Evolutionary conservation across 2,329 filamentous ascomycete genomes (phyloP), one percentile per base, ranked within the genome.

Genomic region (Phoma sp.): DNA sequence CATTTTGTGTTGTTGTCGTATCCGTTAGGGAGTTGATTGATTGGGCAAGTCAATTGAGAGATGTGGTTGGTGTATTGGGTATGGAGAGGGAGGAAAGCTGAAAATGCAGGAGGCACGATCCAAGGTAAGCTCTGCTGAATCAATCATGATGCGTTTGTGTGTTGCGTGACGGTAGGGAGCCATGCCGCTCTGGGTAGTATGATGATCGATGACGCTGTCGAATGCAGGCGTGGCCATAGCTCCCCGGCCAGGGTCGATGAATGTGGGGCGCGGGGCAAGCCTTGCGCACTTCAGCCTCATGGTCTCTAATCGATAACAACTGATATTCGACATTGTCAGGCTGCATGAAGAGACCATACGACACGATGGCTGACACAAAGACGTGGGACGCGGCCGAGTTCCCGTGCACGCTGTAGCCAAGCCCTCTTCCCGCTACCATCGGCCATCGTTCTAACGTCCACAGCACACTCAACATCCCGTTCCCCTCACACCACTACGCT

Each of bases 401-500:
- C 41, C 76, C 76, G 3, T 78, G 74, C 61, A 74, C 68, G 25
- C 64, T 79, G 77, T 78, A 70, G 17, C 59, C 31, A 12, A 9
- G 33, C 12, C 15, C n/a, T 6, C 32, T 32, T 2, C 29, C 25
- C 10, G 12, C 24, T 10, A 24, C 25, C 4, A 10, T 8, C 13
- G 4, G 6, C 13, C 24, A 4, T 22, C 22, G 15, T 38, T 13
- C 24, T 41, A 45, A 49, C 17, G 31, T 12, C 32, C 19, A 29
- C 31, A 93, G 91, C 68, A 86, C 84, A 56, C 84, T 96, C 60
- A 82, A 87, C 66, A 83, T 95, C 55, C 94, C 95, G 39, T 89
- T 98, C 72, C 93, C 93, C 19, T 90, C 88, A 36, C 75, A 87
- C 32, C 88, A 91, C 59, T 86, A 97, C 41, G 92, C 94, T 47